phyloP scores from a whole-genome alignment of 257 asterid species.

The Scutellaria barbata region DNA sequence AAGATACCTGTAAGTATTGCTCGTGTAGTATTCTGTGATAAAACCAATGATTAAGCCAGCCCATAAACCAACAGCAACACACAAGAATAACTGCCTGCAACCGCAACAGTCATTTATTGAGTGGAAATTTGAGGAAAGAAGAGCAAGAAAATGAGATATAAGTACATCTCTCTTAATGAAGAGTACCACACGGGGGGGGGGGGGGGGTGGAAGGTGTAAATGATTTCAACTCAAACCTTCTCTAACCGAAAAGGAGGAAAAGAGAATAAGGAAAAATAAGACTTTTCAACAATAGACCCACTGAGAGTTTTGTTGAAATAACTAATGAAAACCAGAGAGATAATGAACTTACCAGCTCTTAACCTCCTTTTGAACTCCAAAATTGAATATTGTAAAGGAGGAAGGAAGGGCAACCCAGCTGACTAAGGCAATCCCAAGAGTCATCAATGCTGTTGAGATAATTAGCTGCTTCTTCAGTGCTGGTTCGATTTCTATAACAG shows the following conservation, averaged over 20 bases:
- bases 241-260: slow-evolving; percentile 1
- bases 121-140: slow-evolving; percentile 18
- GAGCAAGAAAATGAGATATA: slow-evolving; percentile 4
- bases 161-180: not conserved
- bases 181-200: not conserved
- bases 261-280: not conserved
- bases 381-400: slow-evolving; percentile 55
- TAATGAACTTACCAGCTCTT: slow-evolving; percentile 47
- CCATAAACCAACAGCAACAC: slow-evolving; percentile 67
- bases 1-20: slow-evolving; percentile 59
- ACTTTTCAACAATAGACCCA: not conserved
- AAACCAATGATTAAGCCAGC: slow-evolving; percentile 65
- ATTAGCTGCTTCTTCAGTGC: slow-evolving; percentile 61
- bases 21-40: slow-evolving; percentile 61
- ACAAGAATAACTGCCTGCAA: slow-evolving; percentile 63
- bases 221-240: not conserved
- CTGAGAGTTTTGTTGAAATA: not conserved
- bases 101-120: slow-evolving; percentile 8
- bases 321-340: slow-evolving; percentile 5
- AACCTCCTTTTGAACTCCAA: slow-evolving; percentile 52
- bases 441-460: slow-evolving; percentile 60
- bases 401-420: slow-evolving; percentile 55
- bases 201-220: not conserved
- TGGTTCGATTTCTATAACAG: slow-evolving; percentile 57
- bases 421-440: slow-evolving; percentile 53